Conservation (phyloP, 176 grass and related monocot genomes). For the Calamus simplicifolius region DNA sequence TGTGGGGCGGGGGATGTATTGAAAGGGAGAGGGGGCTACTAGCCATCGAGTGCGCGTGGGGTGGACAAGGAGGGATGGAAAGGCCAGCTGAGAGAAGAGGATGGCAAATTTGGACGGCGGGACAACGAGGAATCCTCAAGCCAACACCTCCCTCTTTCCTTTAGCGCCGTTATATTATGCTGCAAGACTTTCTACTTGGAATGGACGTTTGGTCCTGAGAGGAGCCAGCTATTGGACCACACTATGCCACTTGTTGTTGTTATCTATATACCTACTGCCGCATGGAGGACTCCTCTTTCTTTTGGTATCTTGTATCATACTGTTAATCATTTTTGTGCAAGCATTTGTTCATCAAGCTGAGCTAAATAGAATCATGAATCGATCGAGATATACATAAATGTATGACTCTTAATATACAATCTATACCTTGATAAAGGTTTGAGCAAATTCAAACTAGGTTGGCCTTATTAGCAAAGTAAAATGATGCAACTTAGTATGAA, state of each 20-base stretch:
- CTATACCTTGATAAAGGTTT: no score
- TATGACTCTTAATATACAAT: no score
- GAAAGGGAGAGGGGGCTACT: neutral
- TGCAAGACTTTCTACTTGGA: constrained; percentile 36
- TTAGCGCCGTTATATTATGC: constrained; percentile 41
- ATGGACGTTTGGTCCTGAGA: constrained; percentile 14
- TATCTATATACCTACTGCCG: neutral
- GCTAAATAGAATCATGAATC: neutral
- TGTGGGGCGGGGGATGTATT: neutral
- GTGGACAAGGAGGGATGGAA: neutral
- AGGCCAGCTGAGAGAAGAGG: neutral
- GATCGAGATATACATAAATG: no score
- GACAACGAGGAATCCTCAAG: neutral
- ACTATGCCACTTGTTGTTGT: neutral
- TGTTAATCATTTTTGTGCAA: neutral
- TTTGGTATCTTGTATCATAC: constrained; percentile 1
- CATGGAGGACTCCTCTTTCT: neutral
- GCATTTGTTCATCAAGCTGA: neutral
- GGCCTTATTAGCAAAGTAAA: no score
- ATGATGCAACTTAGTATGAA: no score
- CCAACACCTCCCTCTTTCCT: constrained; percentile 10
- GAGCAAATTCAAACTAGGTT: no score
- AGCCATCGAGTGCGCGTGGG: constrained; percentile 22
- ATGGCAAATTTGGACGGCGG: constrained; percentile 38
- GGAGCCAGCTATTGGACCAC: neutral